Conservation (phyloP, 2,329 filamentous ascomycete genomes). For the Myriosclerotinia duriaeana region DNA sequence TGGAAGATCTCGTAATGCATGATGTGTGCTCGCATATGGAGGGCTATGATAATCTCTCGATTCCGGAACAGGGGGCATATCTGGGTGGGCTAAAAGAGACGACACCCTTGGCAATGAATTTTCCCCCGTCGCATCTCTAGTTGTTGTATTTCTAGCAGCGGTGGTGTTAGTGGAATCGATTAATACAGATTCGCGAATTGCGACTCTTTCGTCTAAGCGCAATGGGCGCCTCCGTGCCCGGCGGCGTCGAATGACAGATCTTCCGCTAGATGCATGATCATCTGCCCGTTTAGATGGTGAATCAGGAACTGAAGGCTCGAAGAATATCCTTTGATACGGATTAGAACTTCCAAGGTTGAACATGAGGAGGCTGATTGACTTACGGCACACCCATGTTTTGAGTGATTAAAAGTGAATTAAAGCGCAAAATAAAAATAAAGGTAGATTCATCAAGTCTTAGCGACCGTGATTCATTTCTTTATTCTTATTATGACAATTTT, state of each 20-base stretch:
- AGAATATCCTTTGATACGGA: constrained; percentile 36
- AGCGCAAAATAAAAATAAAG: constrained; percentile 7
- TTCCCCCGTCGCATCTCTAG: not conserved
- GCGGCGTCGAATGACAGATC: constrained; percentile 39
- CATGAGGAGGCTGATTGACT: constrained; percentile 30
- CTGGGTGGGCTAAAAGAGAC: constrained; percentile 28
- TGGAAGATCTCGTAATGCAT: no score
- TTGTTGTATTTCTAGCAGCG: not conserved
- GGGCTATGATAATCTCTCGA: constrained; percentile 26
- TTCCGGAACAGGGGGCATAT: constrained; percentile 39
- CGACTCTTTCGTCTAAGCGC: not conserved
- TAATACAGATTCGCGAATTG: not conserved
- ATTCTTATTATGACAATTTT: constrained; percentile 23
- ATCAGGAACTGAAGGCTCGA: constrained; percentile 38
- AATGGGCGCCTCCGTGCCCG: not conserved
- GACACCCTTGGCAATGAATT: not conserved
- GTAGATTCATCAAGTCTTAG: constrained; percentile 11
- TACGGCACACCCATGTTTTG: constrained; percentile 41
- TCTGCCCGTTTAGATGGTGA: constrained; percentile 35
- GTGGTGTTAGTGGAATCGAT: not conserved
- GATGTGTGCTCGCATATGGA: constrained; percentile 16
- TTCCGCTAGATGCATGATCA: constrained; percentile 34
- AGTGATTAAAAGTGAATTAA: constrained; percentile 16
- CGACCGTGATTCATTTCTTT: constrained; percentile 29
- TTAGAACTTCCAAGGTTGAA: constrained; percentile 32